Evolutionary conservation across 176 grass and related monocot species (phyloP).

Genomic region (Aegilops speltoides): DNA sequence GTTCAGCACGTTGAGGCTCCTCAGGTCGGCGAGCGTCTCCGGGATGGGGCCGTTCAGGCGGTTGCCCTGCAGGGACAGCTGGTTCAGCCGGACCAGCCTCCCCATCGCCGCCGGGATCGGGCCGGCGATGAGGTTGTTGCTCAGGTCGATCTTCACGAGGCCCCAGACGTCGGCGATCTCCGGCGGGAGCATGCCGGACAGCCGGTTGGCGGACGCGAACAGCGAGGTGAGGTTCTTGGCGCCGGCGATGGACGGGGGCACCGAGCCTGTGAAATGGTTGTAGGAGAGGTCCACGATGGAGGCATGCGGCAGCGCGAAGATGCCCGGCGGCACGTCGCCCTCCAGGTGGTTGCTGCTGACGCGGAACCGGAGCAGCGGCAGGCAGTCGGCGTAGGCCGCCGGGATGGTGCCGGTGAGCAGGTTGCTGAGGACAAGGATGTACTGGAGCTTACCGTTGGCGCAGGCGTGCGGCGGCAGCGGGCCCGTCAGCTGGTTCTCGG

Average conservation of each 20-base stretch:
- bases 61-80: slow-evolving; percentile 88
- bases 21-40: slow-evolving; percentile 49
- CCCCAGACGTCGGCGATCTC: slow-evolving; percentile 42
- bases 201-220: slow-evolving; percentile 60
- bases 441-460: slow-evolving; percentile 48
- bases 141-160: slow-evolving; percentile 86
- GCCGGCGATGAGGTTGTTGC: slow-evolving; percentile 64
- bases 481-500: slow-evolving; percentile 80
- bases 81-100: slow-evolving; percentile 54
- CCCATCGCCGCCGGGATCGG: slow-evolving; percentile 57
- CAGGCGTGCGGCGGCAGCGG: slow-evolving; percentile 62
- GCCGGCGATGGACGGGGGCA: slow-evolving; percentile 37
- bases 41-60: slow-evolving; percentile 64
- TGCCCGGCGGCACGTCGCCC: slow-evolving; percentile 48
- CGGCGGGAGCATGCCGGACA: slow-evolving; percentile 55
- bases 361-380: slow-evolving; percentile 64
- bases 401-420: slow-evolving; percentile 67
- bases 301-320: slow-evolving; percentile 72
- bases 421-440: slow-evolving; percentile 86
- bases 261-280: slow-evolving; percentile 65
- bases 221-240: slow-evolving; percentile 72
- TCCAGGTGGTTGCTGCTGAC: slow-evolving; percentile 72
- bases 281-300: slow-evolving; percentile 83
- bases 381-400: slow-evolving; percentile 50
- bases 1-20: slow-evolving; percentile 84